Evolutionary conservation across 1,284 basidiomycete species (phyloP).

Genomic region (Kwoniella shivajii): DNA sequence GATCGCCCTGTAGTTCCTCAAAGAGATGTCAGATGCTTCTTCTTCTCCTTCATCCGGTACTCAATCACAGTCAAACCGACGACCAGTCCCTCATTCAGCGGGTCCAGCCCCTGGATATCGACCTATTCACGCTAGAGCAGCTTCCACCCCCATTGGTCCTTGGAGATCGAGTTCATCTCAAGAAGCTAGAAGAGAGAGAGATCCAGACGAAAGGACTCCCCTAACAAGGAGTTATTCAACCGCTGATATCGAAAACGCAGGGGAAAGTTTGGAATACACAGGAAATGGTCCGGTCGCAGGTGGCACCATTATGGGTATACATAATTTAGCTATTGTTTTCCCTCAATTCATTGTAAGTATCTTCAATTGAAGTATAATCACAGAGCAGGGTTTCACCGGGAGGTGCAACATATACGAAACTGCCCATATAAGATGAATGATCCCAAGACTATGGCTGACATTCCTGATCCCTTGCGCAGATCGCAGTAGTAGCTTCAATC

Average conservation of each 20-base stretch:
- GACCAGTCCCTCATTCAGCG: slow-evolving; percentile 6
- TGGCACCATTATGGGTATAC: slow-evolving; percentile 93
- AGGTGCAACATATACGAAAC: too few species aligned
- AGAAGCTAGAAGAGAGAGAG: slow-evolving; percentile 14
- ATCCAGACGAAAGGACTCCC: slow-evolving; percentile 62
- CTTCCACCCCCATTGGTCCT: slow-evolving; percentile 56
- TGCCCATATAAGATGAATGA: too few species aligned
- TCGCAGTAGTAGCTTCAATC: slow-evolving; percentile 81
- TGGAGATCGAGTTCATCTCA: slow-evolving; percentile 36
- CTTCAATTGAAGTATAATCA: too few species aligned
- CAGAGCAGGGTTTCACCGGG: too few species aligned
- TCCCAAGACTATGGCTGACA: slow-evolving; percentile 1
- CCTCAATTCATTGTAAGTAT: slow-evolving; percentile 82
- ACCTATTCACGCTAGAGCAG: slow-evolving; percentile 57
- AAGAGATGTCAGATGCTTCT: slow-evolving; percentile 64
- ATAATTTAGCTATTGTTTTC: slow-evolving; percentile 90
- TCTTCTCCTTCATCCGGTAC: slow-evolving; percentile 4
- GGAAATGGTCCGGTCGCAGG: slow-evolving; percentile 69
- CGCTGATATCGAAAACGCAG: slow-evolving; percentile 54
- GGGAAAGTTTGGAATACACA: slow-evolving; percentile 56
- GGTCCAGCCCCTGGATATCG: slow-evolving; percentile 26
- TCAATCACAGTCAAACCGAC: neutral
- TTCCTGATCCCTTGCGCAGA: slow-evolving; percentile 56
- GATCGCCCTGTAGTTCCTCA: slow-evolving; percentile 70
- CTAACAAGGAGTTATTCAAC: slow-evolving; percentile 68